Conservation (phyloP, 2,329 filamentous ascomycete species). For the Sclerotinia spermophila region DNA sequence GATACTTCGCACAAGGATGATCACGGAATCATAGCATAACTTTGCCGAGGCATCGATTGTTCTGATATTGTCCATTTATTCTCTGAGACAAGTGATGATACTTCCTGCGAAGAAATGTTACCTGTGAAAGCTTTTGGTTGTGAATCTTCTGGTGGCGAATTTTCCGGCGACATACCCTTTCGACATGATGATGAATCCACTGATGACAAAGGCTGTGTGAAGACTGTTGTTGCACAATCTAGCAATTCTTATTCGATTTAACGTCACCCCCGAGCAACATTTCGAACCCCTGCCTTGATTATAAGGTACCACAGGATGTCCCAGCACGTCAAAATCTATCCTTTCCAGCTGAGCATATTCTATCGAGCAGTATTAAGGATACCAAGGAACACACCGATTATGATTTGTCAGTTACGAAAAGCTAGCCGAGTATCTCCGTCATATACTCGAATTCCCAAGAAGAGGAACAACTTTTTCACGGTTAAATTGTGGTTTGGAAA, state of each 20-base stretch:
- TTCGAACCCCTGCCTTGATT: background rate
- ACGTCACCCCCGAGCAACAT: background rate
- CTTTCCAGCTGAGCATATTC: too few species aligned
- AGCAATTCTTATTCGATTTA: background rate
- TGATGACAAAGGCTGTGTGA: background rate
- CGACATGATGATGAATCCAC: background rate
- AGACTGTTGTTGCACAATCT: background rate
- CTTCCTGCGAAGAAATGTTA: accelerated
- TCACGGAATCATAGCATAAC: background rate
- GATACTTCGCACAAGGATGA: background rate
- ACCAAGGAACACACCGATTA: background rate
- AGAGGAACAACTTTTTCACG: too few species aligned
- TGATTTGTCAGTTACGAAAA: background rate
- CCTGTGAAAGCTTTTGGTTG: too few species aligned
- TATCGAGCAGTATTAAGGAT: background rate
- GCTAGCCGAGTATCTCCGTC: background rate
- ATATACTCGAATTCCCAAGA: too few species aligned
- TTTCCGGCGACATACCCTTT: too few species aligned
- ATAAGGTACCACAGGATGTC: background rate
- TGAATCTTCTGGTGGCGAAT: background rate
- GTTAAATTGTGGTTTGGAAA: too few species aligned
- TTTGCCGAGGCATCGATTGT: background rate
- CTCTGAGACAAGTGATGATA: accelerated
- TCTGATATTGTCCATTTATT: background rate
- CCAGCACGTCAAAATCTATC: too few species aligned